Base-by-base conservation (phyloP, 257 asterid species). In the Verbascum thapsus region DNA sequence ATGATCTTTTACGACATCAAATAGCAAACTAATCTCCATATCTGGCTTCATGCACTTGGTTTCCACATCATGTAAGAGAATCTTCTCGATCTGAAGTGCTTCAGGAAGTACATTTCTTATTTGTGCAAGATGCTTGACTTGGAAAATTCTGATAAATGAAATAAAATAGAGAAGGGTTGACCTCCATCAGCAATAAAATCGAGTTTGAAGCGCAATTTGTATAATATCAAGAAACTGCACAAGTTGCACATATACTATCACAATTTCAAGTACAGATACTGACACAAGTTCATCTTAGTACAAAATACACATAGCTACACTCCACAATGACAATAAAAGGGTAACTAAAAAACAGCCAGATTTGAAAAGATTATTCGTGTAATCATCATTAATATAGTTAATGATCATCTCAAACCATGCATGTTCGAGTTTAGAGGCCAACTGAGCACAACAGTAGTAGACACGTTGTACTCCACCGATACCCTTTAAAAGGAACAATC, bases 31-130 rank as follows among this genome's bases (percentile, higher is more conserved):
- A 10, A 91, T 68, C 76, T 83, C 75, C 76, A 84, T 35, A 30
- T 80, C 85, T 18, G 90, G 76, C 67, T 79, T 85, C 90, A 91
- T 79, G 84, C 95, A 86, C 78, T 79, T 74, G 57, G 88, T 82
- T 78, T 68, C 67, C 53, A 45, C 80, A 65, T 91, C 94, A 58
- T 75, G 95, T 62, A 75, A 51, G 68, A 84, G 96, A 76, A 81
- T 67, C 86, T 83, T 88, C 32, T 86, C 86, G 22, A 88, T 74
- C 78, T 82, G 81, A 66, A 91, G 67, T 52, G 85, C 95, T 83
- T 88, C 98, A 54, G 96, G 95, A 45, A 88, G 76, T 72, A 91
- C 39, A 61, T 79, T 65, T 63, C 81, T 84, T 60, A 91, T 88
- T 74, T 88, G 94, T 57, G 95, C 95, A 60, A 91, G 88, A 79